Evolutionary conservation across 495 filamentous ascomycete genomes (phyloP).

Genomic region (Cenococcum geophilum): DNA sequence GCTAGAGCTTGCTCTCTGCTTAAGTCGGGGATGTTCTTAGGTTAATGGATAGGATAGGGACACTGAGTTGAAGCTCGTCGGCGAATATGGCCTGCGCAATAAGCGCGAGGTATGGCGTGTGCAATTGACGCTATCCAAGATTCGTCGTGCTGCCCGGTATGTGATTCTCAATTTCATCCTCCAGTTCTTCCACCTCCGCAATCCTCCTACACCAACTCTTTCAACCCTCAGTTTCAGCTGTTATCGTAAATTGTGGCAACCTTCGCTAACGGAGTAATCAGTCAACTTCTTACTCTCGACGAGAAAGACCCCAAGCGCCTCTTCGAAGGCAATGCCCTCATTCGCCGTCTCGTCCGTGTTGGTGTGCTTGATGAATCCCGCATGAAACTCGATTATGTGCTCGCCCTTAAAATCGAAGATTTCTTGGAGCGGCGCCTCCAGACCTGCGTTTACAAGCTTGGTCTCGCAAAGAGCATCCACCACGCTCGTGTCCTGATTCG

Average conservation of each 20-base stretch:
- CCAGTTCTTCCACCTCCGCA: neutral
- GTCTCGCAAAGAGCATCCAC: constrained; percentile 99
- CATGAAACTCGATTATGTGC: constrained; percentile 99
- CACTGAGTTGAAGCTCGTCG: constrained; percentile 97
- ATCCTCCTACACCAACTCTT: neutral
- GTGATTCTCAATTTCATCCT: constrained; percentile 22
- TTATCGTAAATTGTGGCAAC: neutral
- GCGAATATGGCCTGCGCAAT: constrained; percentile 98
- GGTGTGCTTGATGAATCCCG: constrained; percentile 99
- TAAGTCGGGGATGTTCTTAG: constrained; percentile 64
- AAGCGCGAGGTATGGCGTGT: constrained; percentile 99
- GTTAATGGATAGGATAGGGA: constrained; percentile 67
- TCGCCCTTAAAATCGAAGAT: constrained; percentile 95
- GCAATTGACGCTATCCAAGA: constrained; percentile 98
- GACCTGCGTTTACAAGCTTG: constrained; percentile 99
- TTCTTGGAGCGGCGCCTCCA: constrained; percentile 99
- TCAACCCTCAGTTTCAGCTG: neutral
- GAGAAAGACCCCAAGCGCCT: constrained; percentile 99
- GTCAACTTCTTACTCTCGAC: constrained; percentile 98
- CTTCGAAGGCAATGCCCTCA: constrained; percentile 99
- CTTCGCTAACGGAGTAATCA: constrained; percentile 36
- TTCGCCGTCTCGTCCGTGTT: constrained; percentile 98
- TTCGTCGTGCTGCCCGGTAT: constrained; percentile 99
- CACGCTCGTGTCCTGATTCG: constrained; percentile 98
- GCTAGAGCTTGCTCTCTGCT: constrained; percentile 91